Percentiles rank a stretch among this genome's conserved stretches.
phyloP scores from a whole-genome alignment of 2,329 filamentous ascomycete genomes.

The Aureobasidium sp. region DNA sequence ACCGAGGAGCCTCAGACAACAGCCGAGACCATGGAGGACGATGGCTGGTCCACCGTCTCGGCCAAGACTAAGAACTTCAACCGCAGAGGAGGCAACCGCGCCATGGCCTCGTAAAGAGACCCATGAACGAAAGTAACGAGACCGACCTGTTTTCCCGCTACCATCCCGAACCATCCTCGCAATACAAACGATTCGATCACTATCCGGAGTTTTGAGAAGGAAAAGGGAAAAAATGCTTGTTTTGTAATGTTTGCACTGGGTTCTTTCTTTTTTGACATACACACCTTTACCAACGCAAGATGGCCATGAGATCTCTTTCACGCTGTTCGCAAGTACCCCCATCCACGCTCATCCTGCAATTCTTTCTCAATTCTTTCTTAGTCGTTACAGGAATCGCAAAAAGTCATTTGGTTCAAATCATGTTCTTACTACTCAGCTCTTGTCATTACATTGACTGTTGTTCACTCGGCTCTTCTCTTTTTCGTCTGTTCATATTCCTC shows the following conservation, averaged over 20 bases:
- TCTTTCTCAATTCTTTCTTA: neutral
- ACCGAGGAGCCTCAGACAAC: too few relatives aligned
- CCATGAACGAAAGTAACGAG: constrained; percentile 2
- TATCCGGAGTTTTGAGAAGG: neutral
- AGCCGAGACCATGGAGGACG: constrained; percentile 40
- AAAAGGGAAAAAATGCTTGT: neutral
- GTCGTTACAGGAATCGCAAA: neutral
- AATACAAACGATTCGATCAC: neutral
- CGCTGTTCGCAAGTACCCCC: neutral
- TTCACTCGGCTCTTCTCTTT: neutral
- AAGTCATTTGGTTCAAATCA: neutral
- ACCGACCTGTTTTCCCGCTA: neutral
- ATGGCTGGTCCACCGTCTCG: constrained; percentile 46
- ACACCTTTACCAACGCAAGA: neutral
- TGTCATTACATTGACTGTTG: too few relatives aligned
- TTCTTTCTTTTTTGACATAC: constrained; percentile 1
- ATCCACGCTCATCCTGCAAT: neutral
- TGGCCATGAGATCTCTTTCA: neutral
- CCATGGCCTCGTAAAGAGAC: constrained; percentile 15
- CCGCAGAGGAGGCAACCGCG: constrained; percentile 21
- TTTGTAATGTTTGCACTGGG: constrained; percentile 1
- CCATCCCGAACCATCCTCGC: neutral
- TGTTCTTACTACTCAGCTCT: too few relatives aligned
- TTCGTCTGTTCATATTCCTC: neutral
- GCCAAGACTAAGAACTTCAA: constrained; percentile 35